Conservation (phyloP, 2,329 filamentous ascomycete species). For the Apiospora sp. region DNA sequence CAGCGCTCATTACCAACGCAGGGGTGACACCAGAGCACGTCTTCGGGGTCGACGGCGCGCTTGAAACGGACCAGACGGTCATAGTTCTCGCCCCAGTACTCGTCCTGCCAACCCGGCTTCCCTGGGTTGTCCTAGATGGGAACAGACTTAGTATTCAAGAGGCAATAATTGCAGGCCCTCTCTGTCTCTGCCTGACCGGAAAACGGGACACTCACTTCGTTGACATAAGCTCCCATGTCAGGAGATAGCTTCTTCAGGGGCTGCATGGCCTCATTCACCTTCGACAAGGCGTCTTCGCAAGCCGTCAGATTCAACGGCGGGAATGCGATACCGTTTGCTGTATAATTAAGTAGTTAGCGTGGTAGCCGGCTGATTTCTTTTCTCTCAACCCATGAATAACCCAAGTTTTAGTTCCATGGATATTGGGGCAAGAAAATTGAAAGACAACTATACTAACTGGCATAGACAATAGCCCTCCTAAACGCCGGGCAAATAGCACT, state of each 20-base stretch:
- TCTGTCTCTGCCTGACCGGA: not conserved
- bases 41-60: constrained; percentile 52
- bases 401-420: not conserved
- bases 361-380: not conserved
- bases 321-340: constrained; percentile 41
- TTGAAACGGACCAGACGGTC: constrained; percentile 53
- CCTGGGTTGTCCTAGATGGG: constrained; percentile 36
- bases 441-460: constrained; percentile 44
- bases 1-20: constrained; percentile 57
- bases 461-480: constrained; percentile 53
- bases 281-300: constrained; percentile 35
- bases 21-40: constrained; percentile 57
- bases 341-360: too few species aligned
- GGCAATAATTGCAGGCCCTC: not conserved
- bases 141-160: not conserved
- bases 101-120: constrained; percentile 48
- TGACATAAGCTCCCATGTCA: constrained; percentile 52
- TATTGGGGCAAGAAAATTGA: not conserved
- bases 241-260: constrained; percentile 50
- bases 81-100: constrained; percentile 57
- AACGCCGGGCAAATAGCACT: constrained; percentile 60
- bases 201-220: constrained; percentile 47
- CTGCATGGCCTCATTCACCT: constrained; percentile 40
- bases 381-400: not conserved
- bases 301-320: constrained; percentile 45